Evolutionary conservation across 1,284 basidiomycete species (phyloP), one percentile per base, ranked within the genome.

Genomic region (Leccinum fallax): DNA sequence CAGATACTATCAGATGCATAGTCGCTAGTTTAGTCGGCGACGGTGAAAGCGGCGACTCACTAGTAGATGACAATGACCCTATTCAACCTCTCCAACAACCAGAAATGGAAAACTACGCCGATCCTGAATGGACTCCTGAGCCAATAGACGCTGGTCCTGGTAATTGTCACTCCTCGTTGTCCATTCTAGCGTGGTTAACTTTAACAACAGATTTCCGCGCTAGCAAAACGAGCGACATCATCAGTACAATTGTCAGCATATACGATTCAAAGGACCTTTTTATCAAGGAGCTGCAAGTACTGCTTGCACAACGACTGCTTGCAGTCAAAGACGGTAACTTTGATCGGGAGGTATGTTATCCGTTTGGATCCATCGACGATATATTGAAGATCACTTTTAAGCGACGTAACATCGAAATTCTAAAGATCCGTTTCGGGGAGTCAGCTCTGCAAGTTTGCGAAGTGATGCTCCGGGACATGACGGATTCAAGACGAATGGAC

Each of bases 381-480:
- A 1, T 53, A 40, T 53, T 61, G 9, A 19, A 58, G n/a, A 62
- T 28, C 32, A 6, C 64, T 43, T 57, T 59, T 24, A 55, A 97
- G 93, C 86, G 95, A 28, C 85, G 92, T 30, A 97, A 93, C 68
- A 88, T 97, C 61, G 95, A 97, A 75, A 92, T 96, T 57, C 78
- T 98, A 63, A 98, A 97, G 80, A 85, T 95, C 58, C 88, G 95
- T 4, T 98, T 98, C 69, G 95, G 95, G 21, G 95, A 98, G 71
- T 83, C 88, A 1, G 89, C 93, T 0, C 76, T 98, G 63, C 93
- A 95, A 73, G 90, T 94, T 1, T 97, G 95, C 80, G 95, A 98
- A 73, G 94, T 98, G 62, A 98, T 98, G 95, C 78, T 98, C 71
- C 92, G 89, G 71, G 95, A 98, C 75, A 92, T 98, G 86, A 90